These are phyloP conservation scores for Stipa capillata DNA, from an alignment of 176 grass and related monocot genomes.

Conservation along the genomic window DNA sequence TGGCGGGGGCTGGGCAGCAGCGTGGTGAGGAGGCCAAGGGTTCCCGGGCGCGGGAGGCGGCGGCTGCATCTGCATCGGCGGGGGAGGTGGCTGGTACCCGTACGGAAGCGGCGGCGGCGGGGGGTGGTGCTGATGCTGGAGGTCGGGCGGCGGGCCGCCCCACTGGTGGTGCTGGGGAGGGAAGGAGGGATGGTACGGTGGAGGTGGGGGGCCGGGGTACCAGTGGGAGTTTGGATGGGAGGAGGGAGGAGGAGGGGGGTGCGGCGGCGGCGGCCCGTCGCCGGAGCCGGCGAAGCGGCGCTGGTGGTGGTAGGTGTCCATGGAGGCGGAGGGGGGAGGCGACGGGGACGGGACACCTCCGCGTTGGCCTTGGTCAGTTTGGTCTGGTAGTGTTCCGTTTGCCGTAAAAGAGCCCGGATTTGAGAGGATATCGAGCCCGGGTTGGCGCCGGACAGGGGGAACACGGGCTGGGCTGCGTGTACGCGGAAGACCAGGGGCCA, in stretches of 20 bases:
- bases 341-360: not conserved
- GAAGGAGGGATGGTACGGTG: conserved; percentile 30
- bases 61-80: conserved; percentile 8
- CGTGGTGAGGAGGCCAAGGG: conserved; percentile 33
- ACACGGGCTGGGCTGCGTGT: not conserved
- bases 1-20: conserved; percentile 9
- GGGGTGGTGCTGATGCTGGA: conserved; percentile 29
- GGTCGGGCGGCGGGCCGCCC: conserved; percentile 30
- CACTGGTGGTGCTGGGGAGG: conserved; percentile 46
- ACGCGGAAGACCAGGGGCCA: not conserved
- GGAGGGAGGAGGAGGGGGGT: not conserved
- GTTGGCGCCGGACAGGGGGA: not conserved
- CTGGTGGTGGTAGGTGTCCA: conserved; percentile 45
- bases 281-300: conserved; percentile 32
- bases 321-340: conserved; percentile 17
- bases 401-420: not conserved
- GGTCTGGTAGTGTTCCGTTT: not conserved
- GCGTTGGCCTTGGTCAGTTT: not conserved
- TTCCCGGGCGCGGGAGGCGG: conserved; percentile 13
- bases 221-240: conserved; percentile 26
- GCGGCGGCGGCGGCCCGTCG: conserved; percentile 18
- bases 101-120: conserved; percentile 20
- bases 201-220: conserved; percentile 12
- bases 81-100: conserved; percentile 34
- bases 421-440: too few species aligned